Evolutionary conservation across 2,329 filamentous ascomycete species (phyloP), one percentile per base, ranked within the genome.

Genomic region (Penicillium thymicola): DNA sequence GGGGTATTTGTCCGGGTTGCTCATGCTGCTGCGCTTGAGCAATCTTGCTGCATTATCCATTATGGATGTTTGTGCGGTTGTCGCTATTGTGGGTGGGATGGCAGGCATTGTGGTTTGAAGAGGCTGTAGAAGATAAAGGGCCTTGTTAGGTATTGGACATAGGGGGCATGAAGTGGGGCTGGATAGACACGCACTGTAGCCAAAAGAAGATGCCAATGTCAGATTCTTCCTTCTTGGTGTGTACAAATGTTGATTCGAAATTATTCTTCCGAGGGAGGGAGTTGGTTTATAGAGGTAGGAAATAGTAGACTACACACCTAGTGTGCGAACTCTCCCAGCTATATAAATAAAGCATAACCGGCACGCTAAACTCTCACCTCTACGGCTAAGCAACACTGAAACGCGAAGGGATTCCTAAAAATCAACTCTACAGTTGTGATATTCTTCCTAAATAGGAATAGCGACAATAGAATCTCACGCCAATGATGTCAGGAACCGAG

Each of bases 401-500:
- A 62, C 58, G 49, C 42, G 49, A 57, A 42, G 51, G 13, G 48
- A 55, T 8, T 55, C 43, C 43, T 51, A 41, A 55, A 55, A 38
- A 57, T 40, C 43, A 42, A 51, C 55, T 44, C 43, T 38, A 54
- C 30, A 60, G 47, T 45, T 53, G 37, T 59, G 54, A 52, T 34
- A 45, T 55, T 53, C 34, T 60, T 55, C 52, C 60, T 55, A 27
- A 59, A 60, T 50, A 34, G 62, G 60, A 25, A 58, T 60, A 30
- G 63, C 54, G 53, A 27, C 34, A 40, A 28, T 43, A 34, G 13
- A 32, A 7, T 42, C 34, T 41, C 27, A 25, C n/a, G 18, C 43
- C 42, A 25, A 51, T 65, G 63, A 64, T 44, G 59, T 65, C 63
- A 65, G n/a, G 55, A 64, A 53, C 62, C 63, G 63, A 65, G 51